Evolutionary conservation across 2,329 filamentous ascomycete species (phyloP).

Genomic region (Xylariaceae sp.): DNA sequence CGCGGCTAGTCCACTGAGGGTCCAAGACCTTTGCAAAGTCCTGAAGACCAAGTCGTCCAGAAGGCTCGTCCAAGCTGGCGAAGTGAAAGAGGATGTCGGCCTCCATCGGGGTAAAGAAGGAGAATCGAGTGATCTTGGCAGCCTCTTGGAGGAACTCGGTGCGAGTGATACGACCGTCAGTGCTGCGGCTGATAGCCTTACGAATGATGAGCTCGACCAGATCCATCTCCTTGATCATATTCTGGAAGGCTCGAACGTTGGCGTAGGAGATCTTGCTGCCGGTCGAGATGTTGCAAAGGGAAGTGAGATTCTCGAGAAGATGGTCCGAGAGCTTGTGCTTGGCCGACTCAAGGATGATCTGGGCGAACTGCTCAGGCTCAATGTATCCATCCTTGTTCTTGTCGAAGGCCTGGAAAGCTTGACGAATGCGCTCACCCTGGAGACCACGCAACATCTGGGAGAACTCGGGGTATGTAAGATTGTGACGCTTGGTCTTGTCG

Average conservation of each 20-base stretch:
- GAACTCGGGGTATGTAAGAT: conserved; percentile 94
- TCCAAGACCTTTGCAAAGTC: conserved; percentile 97
- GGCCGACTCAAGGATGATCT: conserved; percentile 90
- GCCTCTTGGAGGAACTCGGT: conserved; percentile 95
- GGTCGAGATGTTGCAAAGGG: conserved; percentile 89
- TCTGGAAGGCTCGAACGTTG: conserved; percentile 96
- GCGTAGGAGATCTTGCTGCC: conserved; percentile 95
- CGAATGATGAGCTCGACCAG: conserved; percentile 90
- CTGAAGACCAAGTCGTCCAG: conserved; percentile 72
- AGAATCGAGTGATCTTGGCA: conserved; percentile 85
- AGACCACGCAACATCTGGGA: conserved; percentile 95
- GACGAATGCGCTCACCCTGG: conserved; percentile 91
- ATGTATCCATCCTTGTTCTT: conserved; percentile 92
- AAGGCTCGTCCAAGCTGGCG: conserved; percentile 84
- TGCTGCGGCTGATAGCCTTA: conserved; percentile 76
- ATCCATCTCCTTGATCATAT: conserved; percentile 97
- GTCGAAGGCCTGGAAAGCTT: conserved; percentile 91
- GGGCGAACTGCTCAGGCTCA: conserved; percentile 90
- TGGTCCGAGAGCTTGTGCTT: conserved; percentile 97
- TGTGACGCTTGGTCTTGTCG: conserved; percentile 79
- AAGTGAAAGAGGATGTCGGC: conserved; percentile 99
- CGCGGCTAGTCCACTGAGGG: conserved; percentile 76
- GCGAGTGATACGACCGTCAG: conserved; percentile 88
- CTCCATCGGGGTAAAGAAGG: conserved; percentile 96
- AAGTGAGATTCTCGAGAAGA: conserved; percentile 82